Percentiles rank a stretch among this genome's conserved stretches.
phyloP scores from a whole-genome alignment of 2,329 filamentous ascomycete genomes.

The Xylariaceae sp. region DNA sequence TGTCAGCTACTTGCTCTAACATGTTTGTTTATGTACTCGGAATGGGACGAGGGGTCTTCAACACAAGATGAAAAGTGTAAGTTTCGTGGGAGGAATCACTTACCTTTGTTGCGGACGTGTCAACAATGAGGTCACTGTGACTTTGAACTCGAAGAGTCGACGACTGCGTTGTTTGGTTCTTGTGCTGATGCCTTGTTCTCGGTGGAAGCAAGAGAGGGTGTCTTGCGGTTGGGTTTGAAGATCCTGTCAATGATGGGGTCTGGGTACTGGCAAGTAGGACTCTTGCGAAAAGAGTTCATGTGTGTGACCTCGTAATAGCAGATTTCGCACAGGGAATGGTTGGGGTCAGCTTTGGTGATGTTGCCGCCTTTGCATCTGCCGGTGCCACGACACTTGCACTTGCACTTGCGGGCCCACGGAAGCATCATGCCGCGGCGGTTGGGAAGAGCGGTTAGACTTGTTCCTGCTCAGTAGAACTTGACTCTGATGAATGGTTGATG shows the following conservation, averaged over 20 bases:
- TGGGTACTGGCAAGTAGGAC: constrained; percentile 8
- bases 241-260: constrained; percentile 3
- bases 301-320: constrained; percentile 8
- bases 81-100: too few species aligned
- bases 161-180: too few species aligned
- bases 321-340: constrained; percentile 8
- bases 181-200: too few species aligned
- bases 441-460: not conserved
- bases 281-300: constrained; percentile 1
- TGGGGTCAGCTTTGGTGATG: constrained; percentile 10
- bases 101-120: too few species aligned
- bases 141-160: too few species aligned
- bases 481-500: not conserved
- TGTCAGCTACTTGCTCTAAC: too few species aligned
- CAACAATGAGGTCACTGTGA: too few species aligned
- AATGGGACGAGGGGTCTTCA: too few species aligned
- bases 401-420: not conserved
- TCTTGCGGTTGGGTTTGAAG: not conserved
- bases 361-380: constrained; percentile 3
- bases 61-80: too few species aligned
- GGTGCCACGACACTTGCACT: constrained; percentile 6
- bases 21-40: too few species aligned
- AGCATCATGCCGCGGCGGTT: not conserved
- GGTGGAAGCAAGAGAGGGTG: too few species aligned
- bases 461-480: not conserved